These are phyloP conservation scores for Ganoderma resinaceum DNA, from an alignment of 1,284 basidiomycete species.

Conservation along the genomic window DNA sequence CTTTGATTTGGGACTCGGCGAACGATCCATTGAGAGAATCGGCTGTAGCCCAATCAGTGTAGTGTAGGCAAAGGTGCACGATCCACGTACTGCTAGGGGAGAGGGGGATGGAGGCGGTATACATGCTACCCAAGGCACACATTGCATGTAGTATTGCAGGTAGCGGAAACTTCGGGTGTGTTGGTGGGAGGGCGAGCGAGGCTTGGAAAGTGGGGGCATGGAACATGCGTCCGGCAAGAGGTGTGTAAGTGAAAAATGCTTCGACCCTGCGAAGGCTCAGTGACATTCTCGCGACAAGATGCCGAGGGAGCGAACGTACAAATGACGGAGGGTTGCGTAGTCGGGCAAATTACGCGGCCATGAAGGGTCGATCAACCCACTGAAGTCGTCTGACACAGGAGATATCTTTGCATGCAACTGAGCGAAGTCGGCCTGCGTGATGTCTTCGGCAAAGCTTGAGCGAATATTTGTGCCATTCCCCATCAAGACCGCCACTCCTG, in stretches of 20 bases:
- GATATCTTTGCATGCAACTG: conserved; percentile 11
- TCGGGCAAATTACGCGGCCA: conserved; percentile 72
- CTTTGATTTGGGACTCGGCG: conserved; percentile 68
- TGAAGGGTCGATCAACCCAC: conserved; percentile 52
- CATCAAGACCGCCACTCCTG: conserved; percentile 25
- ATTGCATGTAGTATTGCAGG: conserved; percentile 75
- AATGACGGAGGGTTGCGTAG: conserved; percentile 64
- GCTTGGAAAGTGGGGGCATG: conserved; percentile 70
- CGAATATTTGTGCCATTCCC: not conserved
- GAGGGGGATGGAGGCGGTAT: conserved; percentile 63
- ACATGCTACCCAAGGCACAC: conserved; percentile 75
- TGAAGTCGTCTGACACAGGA: not conserved
- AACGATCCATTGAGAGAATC: conserved; percentile 51
- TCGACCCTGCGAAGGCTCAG: conserved; percentile 56
- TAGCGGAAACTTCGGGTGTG: conserved; percentile 75
- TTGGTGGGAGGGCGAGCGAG: conserved; percentile 67
- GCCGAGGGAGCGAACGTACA: conserved; percentile 50
- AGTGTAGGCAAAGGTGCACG: no score
- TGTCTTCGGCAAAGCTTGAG: not conserved
- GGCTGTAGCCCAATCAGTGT: not conserved
- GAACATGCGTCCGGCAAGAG: conserved; percentile 70
- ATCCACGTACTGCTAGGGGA: conserved; percentile 47
- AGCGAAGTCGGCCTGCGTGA: not conserved
- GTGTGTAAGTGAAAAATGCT: conserved; percentile 76
- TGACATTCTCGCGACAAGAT: not conserved